A percentile compares a stretch with the other conserved stretches of the same genome.
These are phyloP conservation scores for Panaeolus cyanescens DNA, from an alignment of 768 basidiomycete genomes.

Conservation along the genomic window DNA sequence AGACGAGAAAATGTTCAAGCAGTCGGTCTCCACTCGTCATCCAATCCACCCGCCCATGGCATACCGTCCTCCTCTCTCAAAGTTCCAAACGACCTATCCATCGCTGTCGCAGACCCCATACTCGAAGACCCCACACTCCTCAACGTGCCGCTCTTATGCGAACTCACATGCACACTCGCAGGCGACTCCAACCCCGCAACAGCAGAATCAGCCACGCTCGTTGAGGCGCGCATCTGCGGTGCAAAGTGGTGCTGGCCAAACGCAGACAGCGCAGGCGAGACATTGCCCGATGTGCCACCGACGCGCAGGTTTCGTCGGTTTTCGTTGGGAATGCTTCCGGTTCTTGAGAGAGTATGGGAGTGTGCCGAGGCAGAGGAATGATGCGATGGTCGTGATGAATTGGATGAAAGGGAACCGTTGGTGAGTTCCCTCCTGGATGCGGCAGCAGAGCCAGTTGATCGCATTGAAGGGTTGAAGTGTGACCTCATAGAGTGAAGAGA, in stretches of 20 bases:
- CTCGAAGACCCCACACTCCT: conserved; percentile 16
- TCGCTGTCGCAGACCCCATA: conserved; percentile 18
- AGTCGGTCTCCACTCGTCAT: conserved; percentile 38
- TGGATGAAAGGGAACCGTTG: conserved; percentile 47
- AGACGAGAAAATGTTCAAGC: neutral
- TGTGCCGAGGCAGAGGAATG: conserved; percentile 41
- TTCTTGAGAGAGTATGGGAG: conserved; percentile 42
- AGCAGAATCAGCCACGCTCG: conserved; percentile 15
- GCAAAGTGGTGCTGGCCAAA: conserved; percentile 37
- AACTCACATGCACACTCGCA: conserved; percentile 4
- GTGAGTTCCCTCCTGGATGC: conserved; percentile 43
- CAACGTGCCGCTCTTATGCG: conserved; percentile 5
- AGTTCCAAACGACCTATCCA: conserved; percentile 15
- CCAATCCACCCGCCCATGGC: conserved; percentile 44
- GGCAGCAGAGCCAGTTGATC: conserved; percentile 56
- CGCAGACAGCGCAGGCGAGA: conserved; percentile 54
- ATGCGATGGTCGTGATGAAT: conserved; percentile 54
- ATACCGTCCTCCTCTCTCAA: conserved; percentile 17
- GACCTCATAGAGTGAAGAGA: conserved; percentile 69
- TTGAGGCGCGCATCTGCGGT: conserved; percentile 20
- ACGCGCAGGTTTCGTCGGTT: conserved; percentile 37
- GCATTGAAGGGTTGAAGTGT: conserved; percentile 49
- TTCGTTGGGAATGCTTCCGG: conserved; percentile 57
- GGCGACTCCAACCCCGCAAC: conserved; percentile 12
- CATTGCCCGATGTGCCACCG: conserved; percentile 15